Evolutionary conservation across 768 basidiomycete genomes (phyloP).

Genomic region (Dioszegia crocea): DNA sequence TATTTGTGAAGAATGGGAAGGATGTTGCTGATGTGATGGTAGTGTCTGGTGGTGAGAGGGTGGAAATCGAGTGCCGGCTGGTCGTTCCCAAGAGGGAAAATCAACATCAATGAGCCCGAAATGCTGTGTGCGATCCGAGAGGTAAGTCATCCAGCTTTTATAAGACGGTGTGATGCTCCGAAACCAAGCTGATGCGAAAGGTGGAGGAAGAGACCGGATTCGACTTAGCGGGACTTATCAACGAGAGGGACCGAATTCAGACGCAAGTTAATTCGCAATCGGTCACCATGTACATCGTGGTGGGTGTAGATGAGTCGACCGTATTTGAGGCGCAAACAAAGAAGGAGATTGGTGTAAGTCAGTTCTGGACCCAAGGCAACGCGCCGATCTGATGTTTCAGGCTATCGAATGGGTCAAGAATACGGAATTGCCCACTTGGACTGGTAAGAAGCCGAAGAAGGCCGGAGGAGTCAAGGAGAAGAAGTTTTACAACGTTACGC

Average conservation of each 20-base stretch:
- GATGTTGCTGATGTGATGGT: slow-evolving; percentile 1
- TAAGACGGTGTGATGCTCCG: too few relatives aligned
- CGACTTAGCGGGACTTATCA: slow-evolving; percentile 55
- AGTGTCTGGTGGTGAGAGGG: slow-evolving; percentile 97
- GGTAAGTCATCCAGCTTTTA: too few relatives aligned
- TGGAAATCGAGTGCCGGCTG: slow-evolving; percentile 96
- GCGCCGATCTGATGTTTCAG: slow-evolving; percentile 52
- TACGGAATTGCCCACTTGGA: slow-evolving; percentile 89
- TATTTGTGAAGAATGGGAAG: not conserved
- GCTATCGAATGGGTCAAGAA: slow-evolving; percentile 96
- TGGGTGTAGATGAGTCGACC: slow-evolving; percentile 80
- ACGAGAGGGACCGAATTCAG: slow-evolving; percentile 64
- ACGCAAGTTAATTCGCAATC: slow-evolving; percentile 83
- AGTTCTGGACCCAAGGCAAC: not conserved
- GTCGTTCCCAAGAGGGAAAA: slow-evolving; percentile 99
- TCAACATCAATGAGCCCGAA: slow-evolving; percentile 85
- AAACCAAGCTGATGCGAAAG: too few relatives aligned
- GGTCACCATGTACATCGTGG: slow-evolving; percentile 84
- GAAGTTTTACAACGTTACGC: slow-evolving; percentile 91
- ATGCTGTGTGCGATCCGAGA: slow-evolving; percentile 85
- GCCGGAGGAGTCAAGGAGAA: slow-evolving; percentile 49
- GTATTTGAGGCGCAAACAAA: slow-evolving; percentile 88
- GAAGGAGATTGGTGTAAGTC: slow-evolving; percentile 90
- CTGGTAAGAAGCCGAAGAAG: slow-evolving; percentile 53
- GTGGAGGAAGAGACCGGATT: slow-evolving; percentile 97